Conservation (phyloP, 352 stramenopile species). For the Globisporangium lucens region DNA sequence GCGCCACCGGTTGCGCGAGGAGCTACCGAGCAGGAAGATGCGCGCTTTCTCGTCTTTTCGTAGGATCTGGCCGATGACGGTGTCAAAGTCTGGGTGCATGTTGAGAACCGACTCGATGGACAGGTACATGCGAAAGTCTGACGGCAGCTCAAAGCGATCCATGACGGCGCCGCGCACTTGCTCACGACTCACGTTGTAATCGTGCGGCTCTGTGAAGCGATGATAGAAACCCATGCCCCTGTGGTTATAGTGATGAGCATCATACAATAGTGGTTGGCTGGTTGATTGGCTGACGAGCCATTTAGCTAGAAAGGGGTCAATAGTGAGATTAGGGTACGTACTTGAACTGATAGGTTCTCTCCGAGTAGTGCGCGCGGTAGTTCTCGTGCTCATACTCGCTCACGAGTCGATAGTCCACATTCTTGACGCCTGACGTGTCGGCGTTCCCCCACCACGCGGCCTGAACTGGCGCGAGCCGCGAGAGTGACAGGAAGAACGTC, state of each 20-base stretch:
- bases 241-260: neutral
- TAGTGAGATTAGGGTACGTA: constrained; percentile 20
- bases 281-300: neutral
- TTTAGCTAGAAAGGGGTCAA: neutral
- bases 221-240: constrained; percentile 74
- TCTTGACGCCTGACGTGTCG: constrained; percentile 62
- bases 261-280: too few species aligned
- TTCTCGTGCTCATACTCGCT: constrained; percentile 61
- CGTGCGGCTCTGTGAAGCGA: constrained; percentile 33
- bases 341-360: constrained; percentile 50
- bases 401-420: constrained; percentile 68
- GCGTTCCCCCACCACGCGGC: constrained; percentile 75
- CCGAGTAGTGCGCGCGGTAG: constrained; percentile 51
- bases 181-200: constrained; percentile 33
- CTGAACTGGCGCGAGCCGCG: constrained; percentile 63
- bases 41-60: constrained; percentile 41
- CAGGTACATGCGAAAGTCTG: constrained; percentile 62
- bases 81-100: constrained; percentile 73
- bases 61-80: constrained; percentile 43
- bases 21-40: constrained; percentile 57
- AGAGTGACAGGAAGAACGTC: constrained; percentile 72
- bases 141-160: constrained; percentile 52
- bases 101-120: constrained; percentile 71
- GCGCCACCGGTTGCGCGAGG: constrained; percentile 54
- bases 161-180: constrained; percentile 46